phyloP scores from a whole-genome alignment of 345 rosid species.

The Aegle marmelos region DNA sequence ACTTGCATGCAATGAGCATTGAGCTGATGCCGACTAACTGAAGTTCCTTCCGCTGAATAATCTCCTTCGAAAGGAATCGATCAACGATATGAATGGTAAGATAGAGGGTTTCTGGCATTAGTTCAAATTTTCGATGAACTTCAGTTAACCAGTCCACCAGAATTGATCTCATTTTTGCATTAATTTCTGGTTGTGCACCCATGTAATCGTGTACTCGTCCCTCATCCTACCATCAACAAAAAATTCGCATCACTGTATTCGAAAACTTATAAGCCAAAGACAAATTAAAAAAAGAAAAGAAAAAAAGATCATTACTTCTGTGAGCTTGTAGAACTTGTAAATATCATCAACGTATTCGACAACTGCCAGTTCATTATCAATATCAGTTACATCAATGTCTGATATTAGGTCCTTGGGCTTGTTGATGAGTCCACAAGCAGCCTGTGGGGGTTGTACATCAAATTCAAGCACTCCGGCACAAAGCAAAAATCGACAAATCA shows the following conservation, averaged over 20 bases:
- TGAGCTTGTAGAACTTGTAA: slow-evolving; percentile 68
- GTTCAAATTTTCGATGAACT: slow-evolving; percentile 79
- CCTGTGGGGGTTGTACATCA: slow-evolving; percentile 25
- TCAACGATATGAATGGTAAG: slow-evolving; percentile 77
- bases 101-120: slow-evolving; percentile 82
- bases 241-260: neutral
- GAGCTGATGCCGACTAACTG: slow-evolving; percentile 81
- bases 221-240: slow-evolving; percentile 40
- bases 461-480: neutral
- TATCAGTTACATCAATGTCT: slow-evolving; percentile 72
- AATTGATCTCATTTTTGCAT: slow-evolving; percentile 80
- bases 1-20: slow-evolving; percentile 89
- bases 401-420: slow-evolving; percentile 32
- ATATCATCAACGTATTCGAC: slow-evolving; percentile 91
- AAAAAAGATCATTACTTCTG: slow-evolving; percentile 38
- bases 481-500: neutral
- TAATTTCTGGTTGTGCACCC: slow-evolving; percentile 67
- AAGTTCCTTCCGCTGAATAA: slow-evolving; percentile 67
- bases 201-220: slow-evolving; percentile 59
- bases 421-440: slow-evolving; percentile 45
- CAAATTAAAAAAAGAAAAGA: neutral
- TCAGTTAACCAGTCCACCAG: slow-evolving; percentile 86
- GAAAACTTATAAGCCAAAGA: neutral
- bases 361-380: slow-evolving; percentile 59
- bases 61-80: slow-evolving; percentile 60